Base-by-base conservation (phyloP, 2,329 filamentous ascomycete species). In the Diplodia intermedia region DNA sequence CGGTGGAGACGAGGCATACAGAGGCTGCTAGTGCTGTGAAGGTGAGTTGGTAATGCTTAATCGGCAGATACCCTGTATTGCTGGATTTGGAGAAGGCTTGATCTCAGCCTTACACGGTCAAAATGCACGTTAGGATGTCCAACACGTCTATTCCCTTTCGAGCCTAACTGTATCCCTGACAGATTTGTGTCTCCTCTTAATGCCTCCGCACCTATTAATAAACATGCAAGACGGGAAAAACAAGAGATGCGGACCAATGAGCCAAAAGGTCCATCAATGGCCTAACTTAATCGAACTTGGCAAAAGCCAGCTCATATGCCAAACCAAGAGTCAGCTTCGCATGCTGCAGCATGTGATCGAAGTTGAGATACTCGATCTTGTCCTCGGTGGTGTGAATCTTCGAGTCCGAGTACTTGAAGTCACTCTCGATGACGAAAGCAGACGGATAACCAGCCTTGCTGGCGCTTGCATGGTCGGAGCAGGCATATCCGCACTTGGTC, bases 331-430 rank as follows among this genome's bases (percentile, higher is more conserved):
- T 95, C 85, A 97, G 86, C 77, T 89, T 90, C 26, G 92, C 92
- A 79, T 97, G 93, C 82, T 97, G 90, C 40, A 95, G 84, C 93
- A 97, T 97, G 79, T 97, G 93, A 77, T 94, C 89, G 77, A 96
- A 97, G 73, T 89, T 90, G 47, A 93, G 80, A 71, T 88, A 89
- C 75, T 92, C 87, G 71, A 93, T 88, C 73, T 84, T 84, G 76
- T 93, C 91, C 47, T 91, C 87, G 0, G 88, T 88, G 23, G 86
- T 87, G 75, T 92, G 90, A 67, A 93, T 92, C 72, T 90, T 86
- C 72, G 87, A 84, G 74, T 92, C 87, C 8, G 78, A 81, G 71
- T 83, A 83, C 76, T 88, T 86, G 76, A 92, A 92, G 52, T 87
- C 86, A 23, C 87, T 89, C 81, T 93, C 91, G 70, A 92, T 92